Evolutionary conservation across 805 yeast genomes (phyloP).

Genomic region (Teunomyces panamensis): DNA sequence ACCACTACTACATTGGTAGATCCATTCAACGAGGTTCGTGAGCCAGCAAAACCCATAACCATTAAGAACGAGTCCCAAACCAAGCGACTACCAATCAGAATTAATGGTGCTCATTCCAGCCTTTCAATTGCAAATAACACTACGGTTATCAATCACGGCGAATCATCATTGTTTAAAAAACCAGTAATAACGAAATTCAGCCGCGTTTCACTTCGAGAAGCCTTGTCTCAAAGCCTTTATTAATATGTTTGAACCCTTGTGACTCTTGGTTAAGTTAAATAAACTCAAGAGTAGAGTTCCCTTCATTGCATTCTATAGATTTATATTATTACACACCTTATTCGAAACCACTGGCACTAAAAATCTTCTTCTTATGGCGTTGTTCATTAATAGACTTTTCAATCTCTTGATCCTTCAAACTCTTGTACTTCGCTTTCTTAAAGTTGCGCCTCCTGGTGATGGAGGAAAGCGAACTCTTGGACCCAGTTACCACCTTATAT

Average conservation of each 20-base stretch:
- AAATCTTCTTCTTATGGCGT: conserved; percentile 11
- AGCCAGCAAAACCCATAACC: conserved; percentile 19
- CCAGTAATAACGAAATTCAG: conserved; percentile 41
- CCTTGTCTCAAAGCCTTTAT: conserved; percentile 23
- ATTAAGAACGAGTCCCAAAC: conserved; percentile 24
- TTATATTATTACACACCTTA: not conserved
- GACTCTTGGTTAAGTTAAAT: conserved; percentile 1
- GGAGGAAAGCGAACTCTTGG: conserved; percentile 57
- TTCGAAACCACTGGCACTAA: conserved; percentile 20
- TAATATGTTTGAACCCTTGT: conserved; percentile 1
- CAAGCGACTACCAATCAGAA: conserved; percentile 31
- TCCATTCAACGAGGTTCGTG: conserved; percentile 6
- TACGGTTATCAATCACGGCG: conserved; percentile 42
- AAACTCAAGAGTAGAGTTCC: not conserved
- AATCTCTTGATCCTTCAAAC: conserved; percentile 24
- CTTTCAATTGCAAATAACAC: conserved; percentile 41
- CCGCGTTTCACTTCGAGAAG: conserved; percentile 47
- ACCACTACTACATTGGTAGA: not conserved
- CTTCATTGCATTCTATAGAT: not conserved
- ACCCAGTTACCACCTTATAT: conserved; percentile 53
- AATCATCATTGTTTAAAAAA: conserved; percentile 32
- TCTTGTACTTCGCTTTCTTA: conserved; percentile 19
- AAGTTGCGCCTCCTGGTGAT: conserved; percentile 36
- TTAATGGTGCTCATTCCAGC: conserved; percentile 38
- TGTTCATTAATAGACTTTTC: conserved; percentile 19